Base-by-base conservation (phyloP, 1,139 yeast genomes). In the Yamadazyma jaroonii region DNA sequence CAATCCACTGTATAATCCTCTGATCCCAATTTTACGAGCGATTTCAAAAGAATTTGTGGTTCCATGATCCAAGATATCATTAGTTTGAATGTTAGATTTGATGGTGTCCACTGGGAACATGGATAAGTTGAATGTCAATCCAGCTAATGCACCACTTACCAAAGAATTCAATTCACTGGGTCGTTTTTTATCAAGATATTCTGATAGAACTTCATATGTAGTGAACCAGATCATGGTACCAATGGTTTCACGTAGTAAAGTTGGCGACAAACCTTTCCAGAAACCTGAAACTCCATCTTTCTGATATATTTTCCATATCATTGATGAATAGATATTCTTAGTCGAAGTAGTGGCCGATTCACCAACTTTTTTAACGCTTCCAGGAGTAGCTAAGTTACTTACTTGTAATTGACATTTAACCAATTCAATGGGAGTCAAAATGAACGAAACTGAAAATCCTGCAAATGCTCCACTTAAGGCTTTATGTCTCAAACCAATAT, bases 211-310 rank as follows among this genome's bases (percentile, higher is more conserved):
- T 55, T 88, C 96, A 56, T 88, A 88, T 25, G 92, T 78, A 0
- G 96, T 94, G 62, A 90, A 90, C 97, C 97, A 90, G 3, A 92
- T 81, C 3, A 95, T 87, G 1, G 96, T 86, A 6, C 97, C 97
- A 20, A 89, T 82, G 27, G 87, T 74, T 58, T 90, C 97, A 51
- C 97, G 73, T 2, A 86, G 47, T 39, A 88, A 63, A 0, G 97
- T 90, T n/a, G 95, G 83, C 1, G 80, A 67, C 48, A 89, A 89
- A 1, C 97, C 97, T 43, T 77, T 78, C 96, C 96, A 90, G 29
- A 71, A 55, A 2, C 77, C 76, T 9, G 40, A 2, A 0, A 86
- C 9, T 0, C 97, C 97, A 11, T 75, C 69, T 3, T 62, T 58
- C 9, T 49, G 50, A 20, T 76, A 49, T 0, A 84, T 68, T 4